phyloP scores from a whole-genome alignment of 495 filamentous ascomycete species.

The Daldinia decipiens region DNA sequence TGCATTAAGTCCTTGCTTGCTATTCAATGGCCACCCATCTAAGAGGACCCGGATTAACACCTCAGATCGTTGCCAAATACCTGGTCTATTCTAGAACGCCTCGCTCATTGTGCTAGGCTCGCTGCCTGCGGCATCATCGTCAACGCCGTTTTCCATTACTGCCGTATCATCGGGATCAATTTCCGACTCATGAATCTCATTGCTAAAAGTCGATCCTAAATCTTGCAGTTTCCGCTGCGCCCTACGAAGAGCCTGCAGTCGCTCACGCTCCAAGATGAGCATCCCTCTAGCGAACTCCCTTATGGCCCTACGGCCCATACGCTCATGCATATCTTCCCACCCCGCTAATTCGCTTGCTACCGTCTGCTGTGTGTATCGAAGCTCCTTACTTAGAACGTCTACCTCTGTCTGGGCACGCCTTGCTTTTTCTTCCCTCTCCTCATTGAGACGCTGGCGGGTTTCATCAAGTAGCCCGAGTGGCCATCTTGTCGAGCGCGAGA shows the following conservation, averaged over 20 bases:
- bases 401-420: slow-evolving; percentile 71
- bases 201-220: slow-evolving; percentile 15
- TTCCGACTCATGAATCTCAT: slow-evolving; percentile 28
- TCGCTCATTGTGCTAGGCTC: slow-evolving; percentile 40
- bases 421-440: slow-evolving; percentile 81
- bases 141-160: slow-evolving; percentile 31
- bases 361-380: slow-evolving; percentile 91
- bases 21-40: slow-evolving; percentile 16
- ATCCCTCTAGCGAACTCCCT: slow-evolving; percentile 78
- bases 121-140: slow-evolving; percentile 23
- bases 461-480: slow-evolving; percentile 88
- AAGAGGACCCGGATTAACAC: slow-evolving; percentile 16
- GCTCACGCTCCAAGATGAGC: slow-evolving; percentile 79
- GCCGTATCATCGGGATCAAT: slow-evolving; percentile 10
- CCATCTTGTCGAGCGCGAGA: slow-evolving; percentile 79
- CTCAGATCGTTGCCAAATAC: slow-evolving; percentile 24
- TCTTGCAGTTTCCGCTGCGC: slow-evolving; percentile 68
- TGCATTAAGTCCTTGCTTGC: slow-evolving; percentile 18
- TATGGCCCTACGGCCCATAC: slow-evolving; percentile 77
- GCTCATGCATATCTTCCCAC: slow-evolving; percentile 89
- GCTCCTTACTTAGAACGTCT: slow-evolving; percentile 73
- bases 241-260: slow-evolving; percentile 82
- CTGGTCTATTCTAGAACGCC: slow-evolving; percentile 45
- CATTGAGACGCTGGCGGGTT: slow-evolving; percentile 79
- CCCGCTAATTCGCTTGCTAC: slow-evolving; percentile 91